Evolutionary conservation across 306 rosid genomes (phyloP).

Genomic region (Leucaena leucocephala): DNA sequence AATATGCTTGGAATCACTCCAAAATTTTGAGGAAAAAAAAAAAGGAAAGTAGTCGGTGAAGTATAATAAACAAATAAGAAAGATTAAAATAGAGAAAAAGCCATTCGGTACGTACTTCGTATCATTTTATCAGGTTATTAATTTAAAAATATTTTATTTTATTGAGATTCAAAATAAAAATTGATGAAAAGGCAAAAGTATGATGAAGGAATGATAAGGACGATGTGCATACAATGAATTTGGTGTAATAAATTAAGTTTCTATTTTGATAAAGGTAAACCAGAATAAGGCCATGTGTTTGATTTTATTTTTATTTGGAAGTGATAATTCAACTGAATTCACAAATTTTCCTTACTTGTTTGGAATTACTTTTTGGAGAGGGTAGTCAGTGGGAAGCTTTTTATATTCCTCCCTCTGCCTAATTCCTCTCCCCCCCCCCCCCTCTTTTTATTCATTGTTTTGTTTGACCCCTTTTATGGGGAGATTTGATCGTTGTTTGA

Average conservation of each 20-base stretch:
- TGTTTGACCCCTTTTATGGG: too few species aligned
- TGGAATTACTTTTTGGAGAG: background rate
- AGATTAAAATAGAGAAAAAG: too few species aligned
- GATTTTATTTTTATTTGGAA: slow-evolving; percentile 25
- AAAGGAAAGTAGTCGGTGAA: too few species aligned
- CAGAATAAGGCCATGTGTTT: background rate
- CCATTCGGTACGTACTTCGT: too few species aligned
- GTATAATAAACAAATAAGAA: too few species aligned
- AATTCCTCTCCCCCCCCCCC: background rate
- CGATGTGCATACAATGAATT: background rate
- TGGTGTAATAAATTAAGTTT: background rate
- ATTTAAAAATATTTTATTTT: too few species aligned
- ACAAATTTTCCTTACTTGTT: background rate
- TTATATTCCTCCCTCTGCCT: background rate
- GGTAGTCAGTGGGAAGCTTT: background rate
- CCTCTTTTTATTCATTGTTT: too few species aligned
- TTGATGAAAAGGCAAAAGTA: background rate
- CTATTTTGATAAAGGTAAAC: background rate
- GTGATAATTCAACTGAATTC: background rate
- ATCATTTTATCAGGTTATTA: too few species aligned
- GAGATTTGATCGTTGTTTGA: too few species aligned
- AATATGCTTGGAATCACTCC: too few species aligned
- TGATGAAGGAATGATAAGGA: background rate
- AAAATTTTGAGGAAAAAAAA: too few species aligned
- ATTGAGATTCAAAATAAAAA: background rate